Percentiles rank a stretch among this genome's conserved stretches.
Evolutionary conservation across 2,329 filamentous ascomycete genomes (phyloP).

Genomic region (Stemphylium vesicarium): DNA sequence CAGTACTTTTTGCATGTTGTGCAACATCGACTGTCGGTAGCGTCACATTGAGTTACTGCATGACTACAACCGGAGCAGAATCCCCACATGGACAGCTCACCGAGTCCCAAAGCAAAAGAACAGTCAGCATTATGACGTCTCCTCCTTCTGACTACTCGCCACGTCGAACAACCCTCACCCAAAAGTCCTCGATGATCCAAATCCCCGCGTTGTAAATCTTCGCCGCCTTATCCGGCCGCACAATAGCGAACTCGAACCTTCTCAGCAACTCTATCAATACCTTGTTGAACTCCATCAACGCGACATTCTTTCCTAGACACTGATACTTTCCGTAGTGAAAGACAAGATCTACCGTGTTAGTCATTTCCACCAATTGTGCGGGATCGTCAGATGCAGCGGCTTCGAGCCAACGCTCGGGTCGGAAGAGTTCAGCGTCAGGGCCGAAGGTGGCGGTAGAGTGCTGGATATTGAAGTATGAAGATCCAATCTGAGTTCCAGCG

Average conservation of each 20-base stretch:
- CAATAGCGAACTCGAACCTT: neutral
- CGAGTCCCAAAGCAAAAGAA: too few species aligned
- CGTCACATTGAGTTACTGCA: too few species aligned
- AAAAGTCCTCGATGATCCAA: constrained; percentile 3
- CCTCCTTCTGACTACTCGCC: too few species aligned
- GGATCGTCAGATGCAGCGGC: constrained; percentile 26
- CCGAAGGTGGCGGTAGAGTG: constrained; percentile 26
- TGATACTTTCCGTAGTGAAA: constrained; percentile 37
- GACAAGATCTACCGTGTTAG: constrained; percentile 24
- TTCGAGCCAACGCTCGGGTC: constrained; percentile 28
- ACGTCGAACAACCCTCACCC: neutral
- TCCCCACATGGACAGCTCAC: too few species aligned
- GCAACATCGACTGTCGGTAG: too few species aligned
- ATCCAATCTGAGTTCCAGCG: constrained; percentile 30
- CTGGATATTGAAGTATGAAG: constrained; percentile 13
- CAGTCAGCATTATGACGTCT: too few species aligned
- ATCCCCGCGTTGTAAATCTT: neutral
- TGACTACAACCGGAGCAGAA: too few species aligned
- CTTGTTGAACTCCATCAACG: constrained; percentile 42
- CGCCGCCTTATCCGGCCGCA: neutral
- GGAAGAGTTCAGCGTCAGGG: constrained; percentile 24
- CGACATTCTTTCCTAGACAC: constrained; percentile 36
- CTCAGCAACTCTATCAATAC: constrained; percentile 30
- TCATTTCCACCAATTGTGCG: constrained; percentile 38
- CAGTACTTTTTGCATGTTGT: too few species aligned